A percentile compares a stretch with the other conserved stretches of the same genome.
Evolutionary conservation across 2,329 filamentous ascomycete species (phyloP).

Genomic region (Colletotrichum sp.): DNA sequence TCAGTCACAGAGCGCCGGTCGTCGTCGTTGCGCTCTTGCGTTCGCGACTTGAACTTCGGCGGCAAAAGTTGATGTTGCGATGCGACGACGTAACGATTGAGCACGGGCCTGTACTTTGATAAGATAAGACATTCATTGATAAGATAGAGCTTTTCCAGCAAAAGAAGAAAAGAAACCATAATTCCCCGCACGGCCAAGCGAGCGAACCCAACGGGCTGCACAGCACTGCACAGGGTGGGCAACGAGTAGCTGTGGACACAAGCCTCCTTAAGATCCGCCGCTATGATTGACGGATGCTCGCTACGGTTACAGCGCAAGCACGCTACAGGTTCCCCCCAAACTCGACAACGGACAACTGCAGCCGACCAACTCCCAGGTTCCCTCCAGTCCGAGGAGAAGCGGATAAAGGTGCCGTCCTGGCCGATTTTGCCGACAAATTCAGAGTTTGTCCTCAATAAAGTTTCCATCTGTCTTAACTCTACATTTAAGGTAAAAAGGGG

Average conservation of each 20-base stretch:
- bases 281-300: not conserved
- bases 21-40: not conserved
- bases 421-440: constrained; percentile 3
- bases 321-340: not conserved
- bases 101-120: not conserved
- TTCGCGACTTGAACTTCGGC: not conserved
- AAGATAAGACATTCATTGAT: no score
- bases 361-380: not conserved
- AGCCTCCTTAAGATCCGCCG: constrained; percentile 3
- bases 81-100: not conserved
- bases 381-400: not conserved
- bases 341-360: not conserved
- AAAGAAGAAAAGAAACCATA: not conserved
- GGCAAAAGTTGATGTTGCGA: not conserved
- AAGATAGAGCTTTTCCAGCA: not conserved
- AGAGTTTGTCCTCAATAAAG: not conserved
- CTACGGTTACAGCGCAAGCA: not conserved
- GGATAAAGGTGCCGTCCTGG: not conserved
- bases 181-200: not conserved
- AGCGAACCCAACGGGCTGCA: not conserved
- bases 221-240: not conserved
- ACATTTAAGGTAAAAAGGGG: not conserved
- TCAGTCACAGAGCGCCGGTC: not conserved
- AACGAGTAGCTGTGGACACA: not conserved
- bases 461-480: not conserved